A percentile compares a stretch with the other conserved stretches of the same genome.
phyloP scores from a whole-genome alignment of 148 eudicot genomes.

The Tetragonia tetragonoides region DNA sequence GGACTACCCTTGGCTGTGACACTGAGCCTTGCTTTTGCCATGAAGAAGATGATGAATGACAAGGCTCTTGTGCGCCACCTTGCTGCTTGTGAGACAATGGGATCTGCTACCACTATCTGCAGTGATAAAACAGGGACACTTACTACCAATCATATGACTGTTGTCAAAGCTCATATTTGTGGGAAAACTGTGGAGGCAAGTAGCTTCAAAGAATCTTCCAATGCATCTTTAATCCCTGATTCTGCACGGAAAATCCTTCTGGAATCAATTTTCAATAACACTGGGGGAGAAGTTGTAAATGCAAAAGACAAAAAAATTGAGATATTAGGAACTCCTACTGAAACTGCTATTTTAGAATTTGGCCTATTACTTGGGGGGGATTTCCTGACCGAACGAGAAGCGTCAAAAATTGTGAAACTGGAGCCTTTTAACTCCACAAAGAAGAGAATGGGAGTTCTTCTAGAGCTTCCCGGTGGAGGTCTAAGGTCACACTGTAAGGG shows the following conservation, averaged over 20 bases:
- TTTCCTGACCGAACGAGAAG: constrained; percentile 43
- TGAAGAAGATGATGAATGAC: constrained; percentile 94
- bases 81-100: constrained; percentile 95
- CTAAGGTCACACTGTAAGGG: constrained; percentile 73
- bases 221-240: constrained; percentile 41
- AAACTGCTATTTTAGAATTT: constrained; percentile 70
- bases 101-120: constrained; percentile 82
- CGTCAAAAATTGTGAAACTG: constrained; percentile 52
- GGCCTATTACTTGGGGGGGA: constrained; percentile 68
- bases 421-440: constrained; percentile 78
- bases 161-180: constrained; percentile 67
- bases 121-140: constrained; percentile 87
- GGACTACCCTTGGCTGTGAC: constrained; percentile 90
- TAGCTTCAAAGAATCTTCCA: constrained; percentile 25
- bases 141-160: constrained; percentile 83
- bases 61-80: constrained; percentile 84
- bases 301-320: constrained; percentile 47
- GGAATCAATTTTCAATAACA: constrained; percentile 70
- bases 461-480: constrained; percentile 59
- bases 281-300: constrained; percentile 70
- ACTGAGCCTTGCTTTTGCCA: constrained; percentile 84
- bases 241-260: constrained; percentile 44
- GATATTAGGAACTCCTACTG: constrained; percentile 76
- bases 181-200: constrained; percentile 44
- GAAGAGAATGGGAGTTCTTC: constrained; percentile 71